phyloP scores from a whole-genome alignment of 352 stramenopile genomes.

The Phytopythium cucurbitacearum region DNA sequence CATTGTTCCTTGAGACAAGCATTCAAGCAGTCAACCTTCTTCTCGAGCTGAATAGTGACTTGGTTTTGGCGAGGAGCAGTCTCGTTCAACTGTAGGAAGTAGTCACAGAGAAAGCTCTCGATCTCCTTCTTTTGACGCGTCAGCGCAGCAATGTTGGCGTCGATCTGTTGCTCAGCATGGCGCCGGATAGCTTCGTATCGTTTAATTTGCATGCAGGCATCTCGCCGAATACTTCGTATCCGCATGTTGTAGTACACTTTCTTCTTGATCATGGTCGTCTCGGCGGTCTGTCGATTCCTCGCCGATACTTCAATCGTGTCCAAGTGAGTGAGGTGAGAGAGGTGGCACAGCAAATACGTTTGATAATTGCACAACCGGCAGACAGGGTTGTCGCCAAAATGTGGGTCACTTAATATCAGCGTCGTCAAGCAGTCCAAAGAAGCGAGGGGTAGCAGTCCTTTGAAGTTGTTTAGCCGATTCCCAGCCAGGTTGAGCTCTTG shows the following conservation, averaged over 20 bases:
- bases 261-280: conserved; percentile 92
- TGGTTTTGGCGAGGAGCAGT: conserved; percentile 12
- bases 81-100: not conserved
- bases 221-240: conserved; percentile 87
- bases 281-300: conserved; percentile 84
- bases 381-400: conserved; percentile 90
- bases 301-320: conserved; percentile 75
- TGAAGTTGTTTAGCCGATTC: conserved; percentile 85
- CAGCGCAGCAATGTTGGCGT: conserved; percentile 36
- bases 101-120: conserved; percentile 31
- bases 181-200: conserved; percentile 40
- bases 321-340: conserved; percentile 55
- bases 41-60: conserved; percentile 15
- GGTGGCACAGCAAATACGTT: conserved; percentile 89
- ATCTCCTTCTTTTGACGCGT: conserved; percentile 66
- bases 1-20: conserved; percentile 36
- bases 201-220: conserved; percentile 56
- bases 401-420: conserved; percentile 81
- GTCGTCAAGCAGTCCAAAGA: conserved; percentile 58
- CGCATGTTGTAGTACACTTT: conserved; percentile 96
- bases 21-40: conserved; percentile 42
- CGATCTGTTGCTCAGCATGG: conserved; percentile 42
- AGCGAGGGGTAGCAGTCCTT: conserved; percentile 71
- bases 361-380: conserved; percentile 92
- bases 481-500: conserved; percentile 84